These are phyloP conservation scores for Picea glauca DNA, from an alignment of 75 land plant species.

Conservation along the genomic window DNA sequence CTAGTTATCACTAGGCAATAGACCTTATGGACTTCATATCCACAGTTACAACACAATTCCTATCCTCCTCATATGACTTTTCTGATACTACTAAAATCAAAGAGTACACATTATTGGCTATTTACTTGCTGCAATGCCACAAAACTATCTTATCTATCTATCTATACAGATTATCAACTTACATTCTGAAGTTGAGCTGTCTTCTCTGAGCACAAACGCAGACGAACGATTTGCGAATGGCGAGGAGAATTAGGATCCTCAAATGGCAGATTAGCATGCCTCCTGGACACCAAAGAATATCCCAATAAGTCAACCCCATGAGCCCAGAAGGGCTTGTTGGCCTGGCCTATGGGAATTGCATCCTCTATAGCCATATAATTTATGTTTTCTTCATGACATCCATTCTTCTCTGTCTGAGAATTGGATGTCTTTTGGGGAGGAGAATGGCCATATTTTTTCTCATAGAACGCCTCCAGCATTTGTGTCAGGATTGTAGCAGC, in stretches of 20 bases:
- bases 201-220: conserved; percentile 37
- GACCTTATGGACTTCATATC: no score
- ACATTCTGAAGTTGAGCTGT: conserved; percentile 50
- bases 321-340: conserved; percentile 88
- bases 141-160: neutral
- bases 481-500: conserved; percentile 59
- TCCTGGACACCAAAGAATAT: conserved; percentile 72
- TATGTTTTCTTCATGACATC: neutral
- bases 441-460: conserved; percentile 15
- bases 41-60: neutral
- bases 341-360: conserved; percentile 54
- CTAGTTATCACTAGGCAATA: no score
- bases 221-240: conserved; percentile 43
- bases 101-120: neutral
- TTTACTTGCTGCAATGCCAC: neutral
- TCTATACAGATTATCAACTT: conserved; percentile 8
- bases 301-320: conserved; percentile 87
- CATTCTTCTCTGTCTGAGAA: conserved; percentile 1
- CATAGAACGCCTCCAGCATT: conserved; percentile 25
- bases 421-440: neutral
- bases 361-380: conserved; percentile 56
- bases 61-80: neutral
- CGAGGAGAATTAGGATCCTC: conserved; percentile 35
- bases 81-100: neutral
- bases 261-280: conserved; percentile 60